Evolutionary conservation across 2,329 filamentous ascomycete genomes (phyloP).

Genomic region (Knoxdaviesia capensis): DNA sequence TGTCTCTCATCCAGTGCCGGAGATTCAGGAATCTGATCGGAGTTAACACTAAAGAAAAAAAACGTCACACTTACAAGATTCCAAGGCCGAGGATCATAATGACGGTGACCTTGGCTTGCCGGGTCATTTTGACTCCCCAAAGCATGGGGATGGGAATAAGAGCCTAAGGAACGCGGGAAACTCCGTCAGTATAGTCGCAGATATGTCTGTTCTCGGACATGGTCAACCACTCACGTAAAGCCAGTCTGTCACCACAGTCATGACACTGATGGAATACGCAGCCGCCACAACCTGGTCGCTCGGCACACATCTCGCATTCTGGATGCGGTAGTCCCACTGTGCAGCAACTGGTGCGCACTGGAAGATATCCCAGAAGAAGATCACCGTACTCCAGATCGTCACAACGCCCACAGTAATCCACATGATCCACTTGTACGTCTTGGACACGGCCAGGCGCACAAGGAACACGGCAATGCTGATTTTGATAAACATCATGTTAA

Average conservation of each 20-base stretch:
- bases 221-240: conserved; percentile 19
- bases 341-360: conserved; percentile 28
- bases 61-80: conserved; percentile 20
- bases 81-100: conserved; percentile 27
- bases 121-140: conserved; percentile 32
- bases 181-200: background rate
- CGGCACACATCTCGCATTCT: conserved; percentile 20
- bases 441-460: conserved; percentile 23
- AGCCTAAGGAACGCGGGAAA: conserved; percentile 12
- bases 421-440: conserved; percentile 26
- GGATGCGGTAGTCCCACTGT: conserved; percentile 32
- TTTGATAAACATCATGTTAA: conserved; percentile 36
- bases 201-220: background rate
- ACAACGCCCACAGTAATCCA: conserved; percentile 24
- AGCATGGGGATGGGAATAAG: conserved; percentile 32
- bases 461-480: conserved; percentile 33
- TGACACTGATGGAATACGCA: conserved; percentile 28
- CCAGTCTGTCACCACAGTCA: conserved; percentile 33
- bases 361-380: conserved; percentile 32
- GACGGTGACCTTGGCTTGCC: conserved; percentile 29
- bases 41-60: too few species aligned
- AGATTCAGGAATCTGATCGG: too few species aligned
- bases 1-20: too few species aligned
- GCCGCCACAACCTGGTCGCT: conserved; percentile 22
- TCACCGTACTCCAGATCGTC: conserved; percentile 21